Conservation (phyloP, 257 asterid genomes). For the Nicotiana benthamiana region DNA sequence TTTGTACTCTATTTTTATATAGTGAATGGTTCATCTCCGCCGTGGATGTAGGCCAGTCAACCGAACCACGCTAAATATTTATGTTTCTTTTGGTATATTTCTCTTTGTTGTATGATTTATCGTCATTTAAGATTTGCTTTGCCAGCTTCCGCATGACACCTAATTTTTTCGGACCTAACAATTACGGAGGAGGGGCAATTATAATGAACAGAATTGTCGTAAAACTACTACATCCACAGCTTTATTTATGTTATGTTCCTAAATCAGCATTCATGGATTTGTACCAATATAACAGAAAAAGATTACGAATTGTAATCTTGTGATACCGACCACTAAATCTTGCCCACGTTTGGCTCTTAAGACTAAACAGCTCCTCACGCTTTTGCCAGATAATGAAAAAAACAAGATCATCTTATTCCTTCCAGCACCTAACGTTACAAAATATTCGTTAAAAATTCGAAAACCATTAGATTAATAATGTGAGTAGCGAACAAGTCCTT, state of each 20-base stretch:
- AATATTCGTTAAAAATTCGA: background rate
- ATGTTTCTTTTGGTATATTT: no score
- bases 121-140: no score
- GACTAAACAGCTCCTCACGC: background rate
- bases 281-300: background rate
- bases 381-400: background rate
- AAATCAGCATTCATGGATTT: background rate
- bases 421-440: background rate
- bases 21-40: no score
- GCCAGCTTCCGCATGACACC: no score
- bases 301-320: background rate
- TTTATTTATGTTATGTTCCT: background rate
- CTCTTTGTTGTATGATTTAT: no score
- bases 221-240: background rate
- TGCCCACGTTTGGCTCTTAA: background rate
- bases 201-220: background rate
- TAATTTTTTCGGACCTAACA: no score
- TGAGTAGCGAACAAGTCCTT: background rate
- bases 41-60: no score
- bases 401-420: background rate
- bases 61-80: no score
- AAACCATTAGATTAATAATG: background rate
- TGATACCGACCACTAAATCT: background rate
- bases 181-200: background rate
- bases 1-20: no score